phyloP scores from a whole-genome alignment of 805 yeast genomes.

The Hanseniaspora occidentalis region DNA sequence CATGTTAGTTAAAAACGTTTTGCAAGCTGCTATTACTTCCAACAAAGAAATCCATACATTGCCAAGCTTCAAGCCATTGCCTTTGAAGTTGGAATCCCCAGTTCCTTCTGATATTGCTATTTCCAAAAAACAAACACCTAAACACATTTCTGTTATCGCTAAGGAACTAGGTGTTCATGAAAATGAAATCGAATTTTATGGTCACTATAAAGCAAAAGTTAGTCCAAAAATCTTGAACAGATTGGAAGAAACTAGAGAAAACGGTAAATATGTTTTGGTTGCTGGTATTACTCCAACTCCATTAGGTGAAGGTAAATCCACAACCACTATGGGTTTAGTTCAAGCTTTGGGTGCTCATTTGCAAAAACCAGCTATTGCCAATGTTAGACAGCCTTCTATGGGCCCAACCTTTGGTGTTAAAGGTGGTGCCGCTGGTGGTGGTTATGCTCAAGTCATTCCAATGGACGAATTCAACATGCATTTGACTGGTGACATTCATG shows the following conservation, averaged over 20 bases:
- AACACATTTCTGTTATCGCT: constrained; percentile 64
- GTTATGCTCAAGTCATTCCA: constrained; percentile 94
- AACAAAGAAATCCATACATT: constrained; percentile 26
- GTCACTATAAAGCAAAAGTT: constrained; percentile 83
- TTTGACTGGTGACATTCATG: constrained; percentile 95
- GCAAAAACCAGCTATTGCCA: constrained; percentile 73
- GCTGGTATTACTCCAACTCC: constrained; percentile 99
- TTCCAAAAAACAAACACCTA: constrained; percentile 81
- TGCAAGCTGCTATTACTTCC: constrained; percentile 61
- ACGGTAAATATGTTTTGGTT: constrained; percentile 83
- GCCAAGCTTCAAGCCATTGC: constrained; percentile 44
- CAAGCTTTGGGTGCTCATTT: constrained; percentile 93
- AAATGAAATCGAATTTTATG: constrained; percentile 76
- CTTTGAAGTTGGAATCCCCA: constrained; percentile 42
- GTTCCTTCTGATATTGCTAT: constrained; percentile 89
- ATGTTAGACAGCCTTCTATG: constrained; percentile 96
- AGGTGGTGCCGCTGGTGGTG: constrained; percentile 99
- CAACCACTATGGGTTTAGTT: constrained; percentile 93
- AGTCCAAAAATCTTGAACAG: constrained; percentile 58
- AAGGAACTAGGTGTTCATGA: constrained; percentile 68
- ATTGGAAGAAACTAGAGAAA: constrained; percentile 37
- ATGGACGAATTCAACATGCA: constrained; percentile 99
- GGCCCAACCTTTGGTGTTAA: constrained; percentile 98
- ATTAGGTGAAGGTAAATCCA: constrained; percentile 93
- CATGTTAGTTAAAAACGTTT: constrained; percentile 78